Evolutionary conservation across 306 rosid species (phyloP), one percentile per base, ranked within the genome.

Genomic region (Fagus sylvatica): DNA sequence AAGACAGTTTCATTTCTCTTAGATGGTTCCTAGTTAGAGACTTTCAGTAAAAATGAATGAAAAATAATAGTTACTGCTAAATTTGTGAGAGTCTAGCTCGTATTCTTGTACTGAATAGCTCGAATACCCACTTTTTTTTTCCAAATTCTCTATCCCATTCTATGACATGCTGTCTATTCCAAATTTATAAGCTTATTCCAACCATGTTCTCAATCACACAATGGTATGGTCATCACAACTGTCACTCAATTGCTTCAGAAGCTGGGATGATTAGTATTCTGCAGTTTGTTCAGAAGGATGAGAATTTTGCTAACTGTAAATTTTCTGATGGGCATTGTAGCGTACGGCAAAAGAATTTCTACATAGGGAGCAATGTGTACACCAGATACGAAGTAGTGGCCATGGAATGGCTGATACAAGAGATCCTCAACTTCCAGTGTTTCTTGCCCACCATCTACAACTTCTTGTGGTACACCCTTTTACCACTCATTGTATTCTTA

Each of bases 351-450:
- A 88, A 74, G 74, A 56, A 70, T 70, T 88, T 91, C 87, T 43
- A 40, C 72, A 72, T 93, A 28, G 96, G 78, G 74, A 75, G 49
- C 85, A 82, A 48, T 81, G 71, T 69, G 55, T 95, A 89, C 79
- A 85, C 84, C 77, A 92, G 93, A 93, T 49, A 86, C 75, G 98
- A 95, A 88, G 99, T 93, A 46, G 96, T 95, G 49, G 99, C 96
- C 56, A 95, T 93, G 99, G 99, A 95, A 86, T 95, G 99, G 99
- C 78, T 95, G 72, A 90, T 95, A 77, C 94, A 80, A 79, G 98
- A 93, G 86, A 93, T 89, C 75, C 98, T 95, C 79, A 74, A 89
- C 55, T 95, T 91, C 87, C 85, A 88, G 69, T 95, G 97, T 76
- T 88, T 88, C 79, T 82, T 82, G 59, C 99, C 99, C 53, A 95